These are phyloP conservation scores for Tolypocladium paradoxum DNA, from an alignment of 2,329 filamentous ascomycete genomes.

Conservation along the genomic window DNA sequence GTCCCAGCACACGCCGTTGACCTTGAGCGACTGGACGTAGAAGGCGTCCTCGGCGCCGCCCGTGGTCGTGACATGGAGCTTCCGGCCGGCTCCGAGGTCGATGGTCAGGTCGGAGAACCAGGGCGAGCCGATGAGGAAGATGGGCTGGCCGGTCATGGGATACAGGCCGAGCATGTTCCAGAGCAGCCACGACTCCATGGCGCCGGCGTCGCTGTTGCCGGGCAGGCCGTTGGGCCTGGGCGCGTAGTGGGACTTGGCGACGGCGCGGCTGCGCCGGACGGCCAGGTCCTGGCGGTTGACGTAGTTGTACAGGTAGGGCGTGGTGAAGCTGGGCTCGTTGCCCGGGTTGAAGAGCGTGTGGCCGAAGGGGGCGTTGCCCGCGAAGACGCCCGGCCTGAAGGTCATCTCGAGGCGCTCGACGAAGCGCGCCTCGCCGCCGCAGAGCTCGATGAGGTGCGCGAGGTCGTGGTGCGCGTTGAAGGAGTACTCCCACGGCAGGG, in stretches of 20 bases:
- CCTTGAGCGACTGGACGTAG: conserved; percentile 55
- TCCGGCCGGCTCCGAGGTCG: conserved; percentile 42
- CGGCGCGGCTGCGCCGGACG: conserved; percentile 45
- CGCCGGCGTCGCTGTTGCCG: conserved; percentile 60
- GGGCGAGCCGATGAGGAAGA: conserved; percentile 53
- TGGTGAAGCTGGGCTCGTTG: conserved; percentile 57
- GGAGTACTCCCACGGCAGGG: conserved; percentile 52
- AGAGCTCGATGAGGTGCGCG: conserved; percentile 37
- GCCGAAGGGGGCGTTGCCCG: conserved; percentile 31
- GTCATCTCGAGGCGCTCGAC: conserved; percentile 48
- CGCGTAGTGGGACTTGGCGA: conserved; percentile 50
- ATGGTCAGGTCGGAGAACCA: conserved; percentile 53
- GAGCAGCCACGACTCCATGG: conserved; percentile 60
- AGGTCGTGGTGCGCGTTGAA: conserved; percentile 62
- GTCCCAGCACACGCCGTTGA: conserved; percentile 53
- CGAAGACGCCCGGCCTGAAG: conserved; percentile 39
- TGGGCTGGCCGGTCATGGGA: conserved; percentile 57
- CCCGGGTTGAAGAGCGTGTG: conserved; percentile 55
- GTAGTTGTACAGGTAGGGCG: conserved; percentile 61
- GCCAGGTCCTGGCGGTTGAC: conserved; percentile 50
- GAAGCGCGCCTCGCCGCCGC: conserved; percentile 46
- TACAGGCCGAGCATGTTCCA: conserved; percentile 62
- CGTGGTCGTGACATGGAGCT: conserved; percentile 40
- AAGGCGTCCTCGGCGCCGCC: conserved; percentile 37
- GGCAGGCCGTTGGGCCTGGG: conserved; percentile 47